A percentile compares a stretch with the other conserved stretches of the same genome.
Conservation (phyloP, 2,329 filamentous ascomycete genomes). For the Calonectria naviculata region DNA sequence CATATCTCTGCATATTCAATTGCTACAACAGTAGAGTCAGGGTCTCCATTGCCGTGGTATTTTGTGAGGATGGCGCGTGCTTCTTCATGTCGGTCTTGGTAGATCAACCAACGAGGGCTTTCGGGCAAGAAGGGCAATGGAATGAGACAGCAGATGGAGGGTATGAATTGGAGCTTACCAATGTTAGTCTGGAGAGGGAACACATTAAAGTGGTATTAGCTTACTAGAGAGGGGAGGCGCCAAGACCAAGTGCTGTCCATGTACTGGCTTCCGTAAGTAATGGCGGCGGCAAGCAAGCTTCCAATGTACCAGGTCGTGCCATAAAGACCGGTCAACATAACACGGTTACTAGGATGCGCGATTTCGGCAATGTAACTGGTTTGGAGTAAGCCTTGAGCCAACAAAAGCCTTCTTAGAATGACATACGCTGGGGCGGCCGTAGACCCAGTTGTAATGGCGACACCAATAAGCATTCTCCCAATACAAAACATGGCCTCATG, state of each 20-base stretch:
- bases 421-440: constrained; percentile 12
- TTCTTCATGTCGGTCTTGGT: constrained; percentile 7
- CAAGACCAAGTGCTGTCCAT: constrained; percentile 15
- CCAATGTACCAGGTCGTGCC: constrained; percentile 15
- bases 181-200: neutral
- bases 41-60: neutral
- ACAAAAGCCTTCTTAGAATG: too few relatives aligned
- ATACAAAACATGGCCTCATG: constrained; percentile 31
- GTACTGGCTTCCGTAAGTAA: constrained; percentile 10
- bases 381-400: neutral
- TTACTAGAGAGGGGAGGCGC: constrained; percentile 6
- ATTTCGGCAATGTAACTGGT: constrained; percentile 14
- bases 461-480: constrained; percentile 15
- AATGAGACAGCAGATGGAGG: neutral
- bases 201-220: neutral
- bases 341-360: constrained; percentile 12
- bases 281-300: neutral
- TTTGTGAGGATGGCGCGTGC: neutral
- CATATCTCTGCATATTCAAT: constrained; percentile 4
- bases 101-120: constrained; percentile 6
- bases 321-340: constrained; percentile 11
- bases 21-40: neutral
- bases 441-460: constrained; percentile 7
- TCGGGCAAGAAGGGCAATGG: constrained; percentile 10
- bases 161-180: constrained; percentile 4